Conservation (phyloP, 2,329 filamentous ascomycete species). For the Diaporthe capsici region DNA sequence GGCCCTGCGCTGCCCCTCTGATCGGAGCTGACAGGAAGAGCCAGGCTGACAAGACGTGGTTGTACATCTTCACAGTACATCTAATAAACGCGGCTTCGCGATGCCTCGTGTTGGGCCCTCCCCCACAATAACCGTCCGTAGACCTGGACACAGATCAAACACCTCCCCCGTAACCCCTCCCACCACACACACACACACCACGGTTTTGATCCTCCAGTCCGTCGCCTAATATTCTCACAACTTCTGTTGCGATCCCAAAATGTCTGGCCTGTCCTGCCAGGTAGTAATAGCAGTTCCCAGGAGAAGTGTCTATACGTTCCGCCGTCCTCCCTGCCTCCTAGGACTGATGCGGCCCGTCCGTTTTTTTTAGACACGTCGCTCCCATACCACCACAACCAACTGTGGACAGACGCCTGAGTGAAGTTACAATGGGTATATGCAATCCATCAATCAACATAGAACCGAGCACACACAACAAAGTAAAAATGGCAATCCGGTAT, state of each 20-base stretch:
- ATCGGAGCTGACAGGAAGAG: not conserved
- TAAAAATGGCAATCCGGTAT: slow-evolving; percentile 17
- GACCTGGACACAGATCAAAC: slow-evolving; percentile 25
- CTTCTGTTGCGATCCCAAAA: slow-evolving; percentile 19
- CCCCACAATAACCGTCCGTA: slow-evolving; percentile 5
- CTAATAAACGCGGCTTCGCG: slow-evolving; percentile 3
- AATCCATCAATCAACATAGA: slow-evolving; percentile 31
- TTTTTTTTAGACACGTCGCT: slow-evolving; percentile 4
- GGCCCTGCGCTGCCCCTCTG: not conserved
- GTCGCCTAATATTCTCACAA: slow-evolving; percentile 9
- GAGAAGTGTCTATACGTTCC: slow-evolving; percentile 30
- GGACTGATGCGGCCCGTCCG: slow-evolving; percentile 13
- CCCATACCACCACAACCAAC: slow-evolving; percentile 16
- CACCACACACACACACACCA: not conserved
- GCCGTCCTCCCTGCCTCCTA: not conserved
- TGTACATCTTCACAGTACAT: slow-evolving; percentile 24
- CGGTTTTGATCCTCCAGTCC: slow-evolving; percentile 7
- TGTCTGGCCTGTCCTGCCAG: slow-evolving; percentile 7
- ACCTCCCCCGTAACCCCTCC: not conserved
- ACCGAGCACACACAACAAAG: slow-evolving; percentile 33
- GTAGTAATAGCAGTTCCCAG: not conserved
- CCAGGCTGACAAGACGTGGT: slow-evolving; percentile 22
- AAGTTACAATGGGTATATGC: slow-evolving; percentile 41
- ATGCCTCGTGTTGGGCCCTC: not conserved
- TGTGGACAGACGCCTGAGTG: slow-evolving; percentile 29